These are phyloP conservation scores for Astrothelium macrocarpum DNA, from an alignment of 495 filamentous ascomycete genomes.

Conservation along the genomic window DNA sequence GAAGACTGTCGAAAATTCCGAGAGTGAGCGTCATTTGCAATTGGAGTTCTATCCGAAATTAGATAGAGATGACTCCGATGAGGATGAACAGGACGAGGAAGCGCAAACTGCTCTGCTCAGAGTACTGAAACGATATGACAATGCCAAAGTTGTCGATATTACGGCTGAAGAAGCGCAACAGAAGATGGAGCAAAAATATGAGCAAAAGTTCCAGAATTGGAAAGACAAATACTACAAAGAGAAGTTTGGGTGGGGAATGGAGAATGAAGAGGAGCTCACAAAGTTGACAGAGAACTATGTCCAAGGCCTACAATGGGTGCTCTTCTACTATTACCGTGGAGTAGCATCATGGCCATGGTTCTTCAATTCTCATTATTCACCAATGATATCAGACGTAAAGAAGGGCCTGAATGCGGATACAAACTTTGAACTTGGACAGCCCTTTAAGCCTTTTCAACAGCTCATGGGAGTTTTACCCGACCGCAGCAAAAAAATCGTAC, in stretches of 20 bases:
- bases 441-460: constrained; percentile 91
- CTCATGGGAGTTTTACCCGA: constrained; percentile 97
- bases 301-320: constrained; percentile 94
- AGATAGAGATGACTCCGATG: constrained; percentile 44
- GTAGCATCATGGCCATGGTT: constrained; percentile 99
- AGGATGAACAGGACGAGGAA: constrained; percentile 71
- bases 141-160: constrained; percentile 73
- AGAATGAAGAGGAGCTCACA: constrained; percentile 70
- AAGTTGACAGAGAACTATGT: constrained; percentile 93
- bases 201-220: constrained; percentile 80
- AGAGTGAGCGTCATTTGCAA: constrained; percentile 69
- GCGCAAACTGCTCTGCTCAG: constrained; percentile 70
- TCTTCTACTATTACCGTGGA: constrained; percentile 96
- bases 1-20: constrained; percentile 66
- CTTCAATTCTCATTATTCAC: constrained; percentile 92
- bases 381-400: constrained; percentile 94
- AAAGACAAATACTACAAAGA: constrained; percentile 81
- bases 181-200: constrained; percentile 70
- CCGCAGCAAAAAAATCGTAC: constrained; percentile 93
- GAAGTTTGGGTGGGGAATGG: constrained; percentile 87
- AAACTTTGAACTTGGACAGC: constrained; percentile 85
- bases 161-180: constrained; percentile 67
- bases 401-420: constrained; percentile 80
- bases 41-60: constrained; percentile 56
- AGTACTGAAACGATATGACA: constrained; percentile 81